A percentile compares a stretch with the other conserved stretches of the same genome.
Evolutionary conservation across 352 stramenopile genomes (phyloP).

Genomic region (Phytophthora podocarpi): DNA sequence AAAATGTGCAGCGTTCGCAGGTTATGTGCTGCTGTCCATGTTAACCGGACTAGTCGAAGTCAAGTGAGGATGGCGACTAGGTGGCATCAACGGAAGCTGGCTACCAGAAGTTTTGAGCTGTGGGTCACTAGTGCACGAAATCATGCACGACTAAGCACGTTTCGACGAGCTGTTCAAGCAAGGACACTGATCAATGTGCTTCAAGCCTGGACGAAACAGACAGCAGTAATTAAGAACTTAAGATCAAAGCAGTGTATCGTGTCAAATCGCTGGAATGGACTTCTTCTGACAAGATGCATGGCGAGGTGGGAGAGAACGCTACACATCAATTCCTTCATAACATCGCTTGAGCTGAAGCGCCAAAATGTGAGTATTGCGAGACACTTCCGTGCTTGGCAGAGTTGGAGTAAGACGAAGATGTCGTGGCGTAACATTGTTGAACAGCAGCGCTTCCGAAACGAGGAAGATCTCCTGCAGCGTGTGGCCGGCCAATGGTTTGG

Average conservation of each 20-base stretch:
- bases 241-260: slow-evolving; percentile 2
- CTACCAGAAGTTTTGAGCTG: not conserved
- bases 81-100: slow-evolving; percentile 22
- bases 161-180: not conserved
- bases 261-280: slow-evolving; percentile 5
- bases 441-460: not conserved
- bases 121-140: slow-evolving; percentile 10
- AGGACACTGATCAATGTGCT: slow-evolving; percentile 7
- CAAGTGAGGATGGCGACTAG: slow-evolving; percentile 2
- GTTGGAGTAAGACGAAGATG: slow-evolving; percentile 3
- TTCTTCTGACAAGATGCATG: slow-evolving; percentile 5
- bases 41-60: not conserved
- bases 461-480: slow-evolving; percentile 2
- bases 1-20: slow-evolving; percentile 5
- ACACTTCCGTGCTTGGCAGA: slow-evolving; percentile 23
- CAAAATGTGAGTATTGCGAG: slow-evolving; percentile 4
- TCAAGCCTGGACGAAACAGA: slow-evolving; percentile 1
- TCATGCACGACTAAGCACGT: not conserved
- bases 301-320: slow-evolving; percentile 15
- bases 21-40: not conserved
- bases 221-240: not conserved
- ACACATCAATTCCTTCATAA: slow-evolving; percentile 4
- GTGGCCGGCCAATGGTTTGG: slow-evolving; percentile 35
- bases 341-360: slow-evolving; percentile 2
- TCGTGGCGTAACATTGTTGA: slow-evolving; percentile 2